Evolutionary conservation across 2,329 filamentous ascomycete genomes (phyloP).

Genomic region (Ascochyta lentis): DNA sequence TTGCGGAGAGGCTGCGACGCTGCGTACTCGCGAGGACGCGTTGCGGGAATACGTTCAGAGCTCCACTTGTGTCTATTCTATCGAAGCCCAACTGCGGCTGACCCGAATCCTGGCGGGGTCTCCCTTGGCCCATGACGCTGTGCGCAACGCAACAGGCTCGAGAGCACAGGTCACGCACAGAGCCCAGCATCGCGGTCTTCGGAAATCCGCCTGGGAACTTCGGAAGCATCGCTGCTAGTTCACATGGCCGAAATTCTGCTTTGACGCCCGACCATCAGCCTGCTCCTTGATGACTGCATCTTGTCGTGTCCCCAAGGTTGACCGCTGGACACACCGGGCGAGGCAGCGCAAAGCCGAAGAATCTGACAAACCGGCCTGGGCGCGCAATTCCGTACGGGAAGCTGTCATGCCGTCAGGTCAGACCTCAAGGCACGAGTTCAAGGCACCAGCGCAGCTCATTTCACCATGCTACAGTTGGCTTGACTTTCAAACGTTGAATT

Average conservation of each 20-base stretch:
- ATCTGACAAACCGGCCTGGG: constrained; percentile 4
- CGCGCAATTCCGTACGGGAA: constrained; percentile 9
- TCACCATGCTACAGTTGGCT: no score
- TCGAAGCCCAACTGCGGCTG: constrained; percentile 39
- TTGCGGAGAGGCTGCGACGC: constrained; percentile 9
- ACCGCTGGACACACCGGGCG: constrained; percentile 1
- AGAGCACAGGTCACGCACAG: constrained; percentile 9
- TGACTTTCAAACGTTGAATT: not conserved
- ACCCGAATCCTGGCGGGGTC: constrained; percentile 29
- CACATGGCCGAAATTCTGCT: no score
- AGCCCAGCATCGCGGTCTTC: constrained; percentile 10
- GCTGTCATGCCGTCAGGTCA: not conserved
- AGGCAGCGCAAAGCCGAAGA: constrained; percentile 7
- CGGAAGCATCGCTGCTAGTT: constrained; percentile 1
- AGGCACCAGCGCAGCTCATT: not conserved
- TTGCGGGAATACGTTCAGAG: constrained; percentile 3
- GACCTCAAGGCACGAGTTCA: not conserved
- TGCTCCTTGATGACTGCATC: no score
- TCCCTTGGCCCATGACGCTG: constrained; percentile 35
- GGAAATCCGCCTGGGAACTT: constrained; percentile 11
- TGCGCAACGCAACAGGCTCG: constrained; percentile 4
- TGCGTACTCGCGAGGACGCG: constrained; percentile 6
- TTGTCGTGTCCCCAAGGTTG: not conserved
- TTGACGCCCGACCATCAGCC: no score
- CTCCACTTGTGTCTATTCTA: constrained; percentile 34